Evolutionary conservation across 345 rosid genomes (phyloP).

Genomic region (Eutrema yunnanense): DNA sequence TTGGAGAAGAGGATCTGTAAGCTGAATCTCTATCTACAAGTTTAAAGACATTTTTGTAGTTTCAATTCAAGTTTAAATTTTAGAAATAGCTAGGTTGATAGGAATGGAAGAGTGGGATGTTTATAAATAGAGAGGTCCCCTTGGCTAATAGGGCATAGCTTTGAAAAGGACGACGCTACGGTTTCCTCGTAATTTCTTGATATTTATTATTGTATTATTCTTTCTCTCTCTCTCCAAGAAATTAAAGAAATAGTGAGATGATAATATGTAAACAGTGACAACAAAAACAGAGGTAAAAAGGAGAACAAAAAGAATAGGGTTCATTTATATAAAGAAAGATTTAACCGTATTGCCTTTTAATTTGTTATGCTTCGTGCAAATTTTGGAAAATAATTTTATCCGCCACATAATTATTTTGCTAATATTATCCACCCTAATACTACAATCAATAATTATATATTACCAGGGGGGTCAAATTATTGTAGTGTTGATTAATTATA

Average conservation of each 20-base stretch:
- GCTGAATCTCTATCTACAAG: not conserved
- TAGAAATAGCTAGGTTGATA: not conserved
- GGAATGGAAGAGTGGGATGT: slow-evolving; percentile 1
- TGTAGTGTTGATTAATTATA: not conserved
- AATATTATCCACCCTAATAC: not conserved
- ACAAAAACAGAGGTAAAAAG: not conserved
- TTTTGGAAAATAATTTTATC: not conserved
- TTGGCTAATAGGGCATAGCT: slow-evolving; percentile 22
- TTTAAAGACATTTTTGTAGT: not conserved
- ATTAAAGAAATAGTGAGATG: not conserved
- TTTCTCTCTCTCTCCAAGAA: slow-evolving; percentile 1
- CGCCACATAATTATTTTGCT: not conserved
- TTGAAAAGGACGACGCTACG: slow-evolving; percentile 28
- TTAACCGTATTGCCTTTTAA: slow-evolving; percentile 1
- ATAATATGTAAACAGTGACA: not conserved
- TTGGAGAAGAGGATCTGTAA: not conserved
- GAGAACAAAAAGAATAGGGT: slow-evolving; percentile 5
- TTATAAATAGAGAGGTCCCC: slow-evolving; percentile 31
- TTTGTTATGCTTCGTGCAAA: slow-evolving; percentile 1
- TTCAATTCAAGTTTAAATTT: not conserved
- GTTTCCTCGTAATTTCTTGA: slow-evolving; percentile 24
- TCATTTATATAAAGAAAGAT: not conserved
- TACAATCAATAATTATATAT: not conserved
- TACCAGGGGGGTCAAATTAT: not conserved
- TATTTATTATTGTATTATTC: slow-evolving; percentile 9